phyloP scores from a whole-genome alignment of 371 early-diverging fungal genomes.

The Umbelopsis sp. region DNA sequence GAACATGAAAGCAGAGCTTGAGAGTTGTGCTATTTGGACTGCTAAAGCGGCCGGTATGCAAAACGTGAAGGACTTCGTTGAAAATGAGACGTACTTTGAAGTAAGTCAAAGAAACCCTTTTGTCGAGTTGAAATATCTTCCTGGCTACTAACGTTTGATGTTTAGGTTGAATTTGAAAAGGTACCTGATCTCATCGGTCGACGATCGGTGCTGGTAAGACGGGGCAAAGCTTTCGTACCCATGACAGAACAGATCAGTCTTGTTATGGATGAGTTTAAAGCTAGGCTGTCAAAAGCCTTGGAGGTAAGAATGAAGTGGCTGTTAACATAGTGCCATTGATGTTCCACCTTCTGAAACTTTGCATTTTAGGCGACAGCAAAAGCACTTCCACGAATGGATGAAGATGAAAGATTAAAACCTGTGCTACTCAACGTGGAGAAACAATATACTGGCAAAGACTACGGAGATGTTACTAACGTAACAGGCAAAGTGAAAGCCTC shows the following conservation, averaged over 20 bases:
- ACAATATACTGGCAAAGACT: slow-evolving; percentile 76
- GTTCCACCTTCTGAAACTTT: not conserved
- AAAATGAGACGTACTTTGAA: slow-evolving; percentile 56
- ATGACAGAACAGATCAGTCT: slow-evolving; percentile 72
- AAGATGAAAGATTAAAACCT: slow-evolving; percentile 91
- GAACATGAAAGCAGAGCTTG: slow-evolving; percentile 36
- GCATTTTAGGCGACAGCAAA: slow-evolving; percentile 59
- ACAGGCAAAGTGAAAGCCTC: slow-evolving; percentile 63
- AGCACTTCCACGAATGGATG: slow-evolving; percentile 87
- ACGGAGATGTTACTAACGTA: slow-evolving; percentile 42
- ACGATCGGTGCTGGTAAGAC: slow-evolving; percentile 72
- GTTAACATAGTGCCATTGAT: not conserved
- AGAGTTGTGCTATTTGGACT: slow-evolving; percentile 21
- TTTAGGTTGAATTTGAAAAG: slow-evolving; percentile 83
- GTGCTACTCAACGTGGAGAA: slow-evolving; percentile 84
- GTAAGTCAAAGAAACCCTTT: slow-evolving; percentile 27
- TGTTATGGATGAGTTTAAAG: slow-evolving; percentile 79
- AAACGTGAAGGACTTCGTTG: slow-evolving; percentile 29
- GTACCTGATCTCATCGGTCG: slow-evolving; percentile 77
- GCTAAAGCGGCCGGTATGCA: slow-evolving; percentile 16
- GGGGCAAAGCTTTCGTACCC: slow-evolving; percentile 89
- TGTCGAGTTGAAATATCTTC: slow-evolving; percentile 18
- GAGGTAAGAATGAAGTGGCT: slow-evolving; percentile 41
- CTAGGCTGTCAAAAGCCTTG: slow-evolving; percentile 58
- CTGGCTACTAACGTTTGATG: slow-evolving; percentile 14